Evolutionary conservation across 2,329 filamentous ascomycete species (phyloP), one percentile per base, ranked within the genome.

Genomic region (Atkinsonella texensis): DNA sequence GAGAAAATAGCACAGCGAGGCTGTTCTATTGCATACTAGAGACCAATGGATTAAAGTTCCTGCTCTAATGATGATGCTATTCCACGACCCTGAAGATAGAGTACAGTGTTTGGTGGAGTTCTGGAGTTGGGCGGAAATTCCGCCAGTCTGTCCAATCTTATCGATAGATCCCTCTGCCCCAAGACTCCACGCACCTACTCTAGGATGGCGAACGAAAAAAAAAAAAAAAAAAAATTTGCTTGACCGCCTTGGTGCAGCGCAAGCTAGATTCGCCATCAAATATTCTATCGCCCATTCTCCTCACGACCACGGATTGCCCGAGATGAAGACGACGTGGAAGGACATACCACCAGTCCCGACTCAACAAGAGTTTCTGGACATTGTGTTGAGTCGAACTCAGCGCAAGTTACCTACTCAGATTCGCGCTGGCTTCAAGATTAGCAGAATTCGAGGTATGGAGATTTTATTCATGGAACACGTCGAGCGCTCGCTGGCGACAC

Each of bases 361-460:
- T 63, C 85, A 85, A 68, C 85, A 94, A 75, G 93, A 98, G 72
- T 97, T 98, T 65, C 79, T 98, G 62, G 93, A 98, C 71, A 96
- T 98, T 68, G 90, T 97, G 58, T 80, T 98, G 63, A 94, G 87
- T 65, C 79, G 93, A 60, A 96, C 89, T 4, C 91, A 97, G 77
- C 80, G 91, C 65, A 84, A 91, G 56, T 76, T 98, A 57, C 93
- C 93, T 13, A 98, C 89, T 47, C 89, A 96, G 75, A 97, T 98
- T 66, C 83, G 93, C 63, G 82, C 90, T 41, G 93, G 93, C 54
- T 98, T 98, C 77, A 64, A 95, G 71, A 96, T 97, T 67, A 87
- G 83, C 67, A 83, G 91, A 79, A 96, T 97, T 63, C 79, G 91
- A 68, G 76, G 75, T 74, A 61, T 44, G 63, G 55, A 49, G 13